phyloP scores from a whole-genome alignment of 176 grass and related monocot species.

The Lolium multiflorum region DNA sequence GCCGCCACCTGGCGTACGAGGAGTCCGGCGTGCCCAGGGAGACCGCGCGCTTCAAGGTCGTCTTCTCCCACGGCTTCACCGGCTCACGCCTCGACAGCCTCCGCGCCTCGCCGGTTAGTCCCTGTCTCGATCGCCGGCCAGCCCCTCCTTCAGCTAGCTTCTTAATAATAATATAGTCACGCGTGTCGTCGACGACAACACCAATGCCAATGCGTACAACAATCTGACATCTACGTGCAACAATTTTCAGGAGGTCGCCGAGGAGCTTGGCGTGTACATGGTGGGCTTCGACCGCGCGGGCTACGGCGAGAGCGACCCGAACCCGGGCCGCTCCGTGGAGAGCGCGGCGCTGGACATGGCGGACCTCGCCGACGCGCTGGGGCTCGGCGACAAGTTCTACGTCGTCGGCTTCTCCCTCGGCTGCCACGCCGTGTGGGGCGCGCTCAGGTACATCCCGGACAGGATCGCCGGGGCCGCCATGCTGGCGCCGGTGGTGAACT shows the following conservation, averaged over 20 bases:
- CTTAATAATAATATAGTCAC: no score
- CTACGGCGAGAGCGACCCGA: constrained; percentile 74
- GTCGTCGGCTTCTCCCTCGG: constrained; percentile 65
- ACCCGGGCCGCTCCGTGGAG: constrained; percentile 57
- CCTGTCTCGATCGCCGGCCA: not conserved
- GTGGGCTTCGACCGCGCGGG: constrained; percentile 78
- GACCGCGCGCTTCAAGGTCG: constrained; percentile 59
- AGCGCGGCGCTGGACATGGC: constrained; percentile 65
- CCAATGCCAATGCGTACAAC: no score
- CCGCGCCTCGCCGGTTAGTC: constrained; percentile 47
- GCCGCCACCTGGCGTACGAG: constrained; percentile 69
- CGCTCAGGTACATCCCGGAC: constrained; percentile 59
- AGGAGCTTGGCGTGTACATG: constrained; percentile 77
- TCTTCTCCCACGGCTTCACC: constrained; percentile 72
- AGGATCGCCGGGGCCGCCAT: constrained; percentile 66
- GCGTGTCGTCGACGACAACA: no score
- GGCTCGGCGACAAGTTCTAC: constrained; percentile 63
- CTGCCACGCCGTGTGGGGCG: constrained; percentile 72
- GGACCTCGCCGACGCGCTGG: constrained; percentile 66
- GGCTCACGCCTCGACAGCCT: constrained; percentile 59
- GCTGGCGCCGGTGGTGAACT: constrained; percentile 73
- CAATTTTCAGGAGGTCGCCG: constrained; percentile 55
- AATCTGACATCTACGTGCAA: not conserved
- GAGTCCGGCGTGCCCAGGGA: constrained; percentile 71
- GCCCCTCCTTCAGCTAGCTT: not conserved